Evolutionary conservation across 306 rosid genomes (phyloP), one percentile per base, ranked within the genome.

Genomic region (Pachyrhizus erosus): DNA sequence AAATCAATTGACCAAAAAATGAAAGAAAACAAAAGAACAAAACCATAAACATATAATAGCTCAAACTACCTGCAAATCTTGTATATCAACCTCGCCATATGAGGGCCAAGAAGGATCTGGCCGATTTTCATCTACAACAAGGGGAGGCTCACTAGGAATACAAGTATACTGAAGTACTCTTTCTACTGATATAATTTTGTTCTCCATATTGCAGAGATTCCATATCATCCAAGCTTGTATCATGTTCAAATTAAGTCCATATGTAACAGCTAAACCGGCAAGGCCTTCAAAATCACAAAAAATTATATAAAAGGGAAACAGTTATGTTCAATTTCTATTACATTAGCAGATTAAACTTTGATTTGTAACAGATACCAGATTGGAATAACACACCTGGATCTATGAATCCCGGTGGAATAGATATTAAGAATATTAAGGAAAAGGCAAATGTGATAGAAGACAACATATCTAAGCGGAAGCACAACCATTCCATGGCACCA

Each of bases 191-290:
- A 92, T 91, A 70, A 94, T 94, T 78, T 78, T 91, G 85, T 89
- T 92, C 87, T 94, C 97, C 89, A 92, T 49, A 34, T 76, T 88
- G 87, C 98, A 91, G 67, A 92, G 89, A 76, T 81, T 88, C 94
- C 90, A 86, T 79, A 92, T 91, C 76, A 92, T 67, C 89, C 74
- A 74, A 76, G 86, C 87, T 88, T 92, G 97, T 84, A 94, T 34
- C 82, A 9, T 75, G 79, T 94, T 92, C 74, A 94, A 83, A 84
- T 86, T 94, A 58, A 92, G 94, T 45, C 98, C 98, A 67, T 92
- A 94, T 29, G 98, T 92, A 80, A 94, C 92, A 23, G 92, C 91
- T 78, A 94, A 91, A 80, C 98, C 97, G 54, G 97, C 96, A 85
- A 92, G 72, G 74, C 93, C 96, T 91, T 80, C 51, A 13, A 29